These are phyloP conservation scores for Lichtheimia ornata DNA, from an alignment of 371 early-diverging fungal genomes.

Conservation along the genomic window DNA sequence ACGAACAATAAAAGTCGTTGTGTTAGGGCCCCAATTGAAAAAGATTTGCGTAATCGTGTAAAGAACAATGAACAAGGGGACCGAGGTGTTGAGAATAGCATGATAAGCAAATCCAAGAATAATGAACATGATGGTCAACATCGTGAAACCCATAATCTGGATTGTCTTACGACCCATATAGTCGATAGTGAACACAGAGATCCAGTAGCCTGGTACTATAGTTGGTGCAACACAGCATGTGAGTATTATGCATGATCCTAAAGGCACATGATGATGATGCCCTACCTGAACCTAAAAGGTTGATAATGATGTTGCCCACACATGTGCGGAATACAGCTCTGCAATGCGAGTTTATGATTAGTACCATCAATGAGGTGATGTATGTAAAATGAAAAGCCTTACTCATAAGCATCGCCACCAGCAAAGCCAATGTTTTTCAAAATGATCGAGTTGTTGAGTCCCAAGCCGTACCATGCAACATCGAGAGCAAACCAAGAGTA, in stretches of 20 bases:
- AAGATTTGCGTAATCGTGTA: conserved; percentile 84
- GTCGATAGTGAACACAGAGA: conserved; percentile 82
- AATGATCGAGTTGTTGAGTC: conserved; percentile 78
- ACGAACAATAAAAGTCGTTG: conserved; percentile 66
- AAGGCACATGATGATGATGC: background rate
- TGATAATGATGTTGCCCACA: conserved; percentile 80
- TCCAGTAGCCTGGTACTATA: conserved; percentile 83
- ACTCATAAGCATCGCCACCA: conserved; percentile 50
- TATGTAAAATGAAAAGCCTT: background rate
- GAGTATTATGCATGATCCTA: background rate
- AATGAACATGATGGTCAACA: conserved; percentile 50
- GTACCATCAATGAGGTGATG: background rate
- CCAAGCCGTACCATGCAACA: conserved; percentile 86
- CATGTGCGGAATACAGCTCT: conserved; percentile 53
- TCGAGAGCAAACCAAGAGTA: conserved; percentile 81
- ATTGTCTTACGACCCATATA: conserved; percentile 81
- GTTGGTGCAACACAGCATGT: background rate
- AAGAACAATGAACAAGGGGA: conserved; percentile 67
- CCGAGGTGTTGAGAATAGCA: conserved; percentile 49
- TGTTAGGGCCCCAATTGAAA: conserved; percentile 88
- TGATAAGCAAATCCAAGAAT: conserved; percentile 51
- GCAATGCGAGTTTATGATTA: conserved; percentile 15
- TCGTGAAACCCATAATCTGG: conserved; percentile 71
- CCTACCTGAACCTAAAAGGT: conserved; percentile 66
- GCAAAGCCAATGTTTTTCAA: conserved; percentile 66